Base-by-base conservation (phyloP, 345 rosid species). In the Corymbia maculata region DNA sequence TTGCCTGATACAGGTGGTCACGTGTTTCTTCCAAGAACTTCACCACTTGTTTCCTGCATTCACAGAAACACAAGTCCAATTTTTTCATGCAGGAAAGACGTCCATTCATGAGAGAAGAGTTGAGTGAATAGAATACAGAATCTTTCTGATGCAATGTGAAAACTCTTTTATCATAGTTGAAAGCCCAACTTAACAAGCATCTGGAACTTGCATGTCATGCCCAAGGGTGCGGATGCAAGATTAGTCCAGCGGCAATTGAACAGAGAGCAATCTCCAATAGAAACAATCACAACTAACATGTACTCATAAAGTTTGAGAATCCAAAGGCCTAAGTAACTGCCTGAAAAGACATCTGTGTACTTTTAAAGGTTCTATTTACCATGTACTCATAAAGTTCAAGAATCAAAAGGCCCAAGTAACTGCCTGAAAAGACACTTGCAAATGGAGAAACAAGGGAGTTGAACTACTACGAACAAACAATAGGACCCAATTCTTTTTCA, bases 1-100 rank as follows among this genome's bases (percentile, higher is more conserved):
- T 97, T 61, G 97, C 98, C 91, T 96, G 94, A 89, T 96, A 98
- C 79, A 94, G 88, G 90, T 96, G 95, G 85, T 95, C 92, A 2
- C 93, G 91, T 22, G 92, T 95, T 92, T 95, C 93, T 85, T 96
- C 97, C 86, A 96, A 90, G 89, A 98, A 97, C 91, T 88, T 91
- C 42, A 88, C 94, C 79, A 94, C 92, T 91, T 91, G 91, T 90
- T 92, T 96, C 95, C 99, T 97, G 86, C 85, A 86, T 79, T 89
- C 47, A 55, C 59, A 57, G 55, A 42, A 66, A 89, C 49, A 17
- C 22, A 28, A 28, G 10, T 30, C 45, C 66, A 17, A 13, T 64
- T 32, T 50, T n/a, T 68, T 30, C 13, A 10, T 9, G 52, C 19
- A 8, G 22, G 32, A 66, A 8, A 85, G 42, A 2, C 84, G 19